A percentile compares a stretch with the other conserved stretches of the same genome.
These are phyloP conservation scores for Saccharomyces hybrid DNA, from an alignment of 1,139 yeast species.

Conservation along the genomic window DNA sequence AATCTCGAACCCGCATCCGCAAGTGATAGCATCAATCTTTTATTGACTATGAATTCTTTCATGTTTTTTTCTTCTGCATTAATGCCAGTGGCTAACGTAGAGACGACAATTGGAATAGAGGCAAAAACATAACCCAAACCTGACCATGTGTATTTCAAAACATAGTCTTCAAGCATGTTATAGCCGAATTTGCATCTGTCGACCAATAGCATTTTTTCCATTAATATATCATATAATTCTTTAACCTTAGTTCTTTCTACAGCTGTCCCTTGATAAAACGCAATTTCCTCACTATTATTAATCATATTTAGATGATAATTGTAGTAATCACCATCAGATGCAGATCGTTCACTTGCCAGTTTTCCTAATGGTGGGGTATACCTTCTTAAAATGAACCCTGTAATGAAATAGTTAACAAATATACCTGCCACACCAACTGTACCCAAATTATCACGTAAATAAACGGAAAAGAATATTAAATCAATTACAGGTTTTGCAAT, in stretches of 20 bases:
- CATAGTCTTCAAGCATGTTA: constrained; percentile 75
- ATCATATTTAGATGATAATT: constrained; percentile 81
- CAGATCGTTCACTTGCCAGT: constrained; percentile 63
- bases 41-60: constrained; percentile 86
- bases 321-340: constrained; percentile 82
- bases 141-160: constrained; percentile 89
- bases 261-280: constrained; percentile 86
- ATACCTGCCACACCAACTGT: constrained; percentile 78
- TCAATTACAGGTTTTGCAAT: constrained; percentile 91
- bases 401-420: constrained; percentile 68
- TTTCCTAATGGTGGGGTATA: constrained; percentile 82
- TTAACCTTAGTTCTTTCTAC: constrained; percentile 66
- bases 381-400: constrained; percentile 67
- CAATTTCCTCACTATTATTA: constrained; percentile 87
- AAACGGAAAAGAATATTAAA: constrained; percentile 76
- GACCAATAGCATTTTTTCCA: constrained; percentile 41
- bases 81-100: constrained; percentile 35
- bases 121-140: constrained; percentile 89
- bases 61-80: constrained; percentile 48
- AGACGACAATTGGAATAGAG: constrained; percentile 69
- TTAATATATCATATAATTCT: constrained; percentile 52
- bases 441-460: constrained; percentile 79
- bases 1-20: constrained; percentile 97
- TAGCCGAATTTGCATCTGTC: constrained; percentile 48
- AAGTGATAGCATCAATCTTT: constrained; percentile 78